Evolutionary conservation across 306 rosid genomes (phyloP).

Genomic region (Prunus padus): DNA sequence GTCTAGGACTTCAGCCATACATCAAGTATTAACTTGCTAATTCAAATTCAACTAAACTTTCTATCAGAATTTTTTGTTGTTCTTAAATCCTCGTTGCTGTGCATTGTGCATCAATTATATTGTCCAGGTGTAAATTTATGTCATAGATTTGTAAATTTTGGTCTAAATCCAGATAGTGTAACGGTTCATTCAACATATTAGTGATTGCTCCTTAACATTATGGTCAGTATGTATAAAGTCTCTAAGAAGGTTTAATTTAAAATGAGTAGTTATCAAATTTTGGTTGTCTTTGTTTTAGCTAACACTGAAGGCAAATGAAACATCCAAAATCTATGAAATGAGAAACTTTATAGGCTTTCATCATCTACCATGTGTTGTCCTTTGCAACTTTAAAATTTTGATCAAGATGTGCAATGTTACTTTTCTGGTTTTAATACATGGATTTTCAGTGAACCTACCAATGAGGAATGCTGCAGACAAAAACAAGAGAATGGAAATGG

Average conservation of each 20-base stretch:
- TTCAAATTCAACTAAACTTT: not conserved
- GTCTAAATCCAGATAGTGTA: not conserved
- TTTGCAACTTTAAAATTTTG: not conserved
- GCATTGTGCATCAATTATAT: not conserved
- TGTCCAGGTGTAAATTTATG: not conserved
- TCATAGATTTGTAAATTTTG: too few species aligned
- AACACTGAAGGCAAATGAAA: too few species aligned
- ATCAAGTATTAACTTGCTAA: not conserved
- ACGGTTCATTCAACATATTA: not conserved
- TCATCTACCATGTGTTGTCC: not conserved
- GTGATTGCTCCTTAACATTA: too few species aligned
- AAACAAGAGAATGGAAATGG: slow-evolving; percentile 35
- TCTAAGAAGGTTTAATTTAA: too few species aligned
- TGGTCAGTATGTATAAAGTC: too few species aligned
- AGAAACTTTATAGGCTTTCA: not conserved
- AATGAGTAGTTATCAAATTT: too few species aligned
- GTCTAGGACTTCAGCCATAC: slow-evolving; percentile 40
- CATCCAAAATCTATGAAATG: too few species aligned
- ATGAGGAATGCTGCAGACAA: slow-evolving; percentile 46
- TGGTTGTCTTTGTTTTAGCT: too few species aligned
- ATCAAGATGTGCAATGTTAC: slow-evolving; percentile 10
- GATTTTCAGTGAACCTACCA: slow-evolving; percentile 66
- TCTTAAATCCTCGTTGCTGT: not conserved
- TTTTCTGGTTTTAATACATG: slow-evolving; percentile 23
- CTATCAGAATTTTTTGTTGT: not conserved